Evolutionary conservation across 257 asterid species (phyloP), one percentile per base, ranked within the genome.

Genomic region (Solanum bukasovii): DNA sequence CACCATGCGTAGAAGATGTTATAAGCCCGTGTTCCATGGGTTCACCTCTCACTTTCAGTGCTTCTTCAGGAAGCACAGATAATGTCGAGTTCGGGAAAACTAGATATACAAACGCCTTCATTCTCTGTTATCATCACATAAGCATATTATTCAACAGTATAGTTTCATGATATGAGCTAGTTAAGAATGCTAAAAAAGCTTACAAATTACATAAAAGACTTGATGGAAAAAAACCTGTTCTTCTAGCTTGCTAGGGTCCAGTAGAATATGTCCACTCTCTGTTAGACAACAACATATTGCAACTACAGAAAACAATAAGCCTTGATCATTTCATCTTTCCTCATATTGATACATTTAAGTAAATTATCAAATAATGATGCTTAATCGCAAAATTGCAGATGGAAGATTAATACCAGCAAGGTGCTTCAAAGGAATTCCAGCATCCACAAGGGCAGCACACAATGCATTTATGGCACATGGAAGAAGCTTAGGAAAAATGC

Each of bases 381-480:
- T 21, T 20, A 20, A 42, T 59, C 29, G 7, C 74, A 84, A 89
- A 85, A 70, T 44, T 63, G 65, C 84, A 72, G 83, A 61, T 52
- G 63, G 81, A 86, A 84, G 49, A 63, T 37, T 20, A 83, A 68
- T 94, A 95, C 99, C 98, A 46, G 98, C 98, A 63, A 95, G 93
- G 87, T 93, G 94, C 89, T 95, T 96, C 92, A 96, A 91, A 87
- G 98, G 98, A 90, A 97, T 91, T 31, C 98, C 98, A 88, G 99
- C 98, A 91, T 96, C 98, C 87, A 94, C 87, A 83, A 97, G 98
- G 75, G 99, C 99, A 89, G 96, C 96, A 89, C 98, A 96, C n/a
- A 96, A 93, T 70, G 98, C 99, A 86, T 97, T 97, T 86, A 96
- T 92, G 70, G 99, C 99, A 93, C 99, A 97, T 14, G 98, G 97